Evolutionary conservation across 1,284 basidiomycete genomes (phyloP).

Genomic region (Ganoderma resinaceum): DNA sequence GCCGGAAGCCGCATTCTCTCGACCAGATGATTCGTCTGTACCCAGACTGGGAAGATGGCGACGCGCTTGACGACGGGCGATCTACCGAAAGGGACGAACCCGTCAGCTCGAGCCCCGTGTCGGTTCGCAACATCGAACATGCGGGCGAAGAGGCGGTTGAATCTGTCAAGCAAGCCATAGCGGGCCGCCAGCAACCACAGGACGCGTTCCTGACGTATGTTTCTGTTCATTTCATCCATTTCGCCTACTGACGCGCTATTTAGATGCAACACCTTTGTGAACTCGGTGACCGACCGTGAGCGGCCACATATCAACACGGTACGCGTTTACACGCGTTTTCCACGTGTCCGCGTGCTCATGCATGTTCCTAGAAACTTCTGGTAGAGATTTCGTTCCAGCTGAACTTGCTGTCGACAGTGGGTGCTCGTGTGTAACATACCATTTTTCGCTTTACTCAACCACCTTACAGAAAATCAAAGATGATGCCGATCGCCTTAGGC

Average conservation of each 20-base stretch:
- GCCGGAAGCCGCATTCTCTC: slow-evolving; percentile 32
- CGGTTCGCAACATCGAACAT: slow-evolving; percentile 21
- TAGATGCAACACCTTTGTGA: slow-evolving; percentile 31
- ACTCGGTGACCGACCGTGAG: slow-evolving; percentile 28
- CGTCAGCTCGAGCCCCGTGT: slow-evolving; percentile 20
- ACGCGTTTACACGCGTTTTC: background rate
- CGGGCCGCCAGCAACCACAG: slow-evolving; percentile 16
- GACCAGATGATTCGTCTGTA: slow-evolving; percentile 36
- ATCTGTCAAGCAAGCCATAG: slow-evolving; percentile 21
- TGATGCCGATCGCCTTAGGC: slow-evolving; percentile 10
- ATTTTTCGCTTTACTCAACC: background rate
- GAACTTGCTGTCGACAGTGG: slow-evolving; percentile 22
- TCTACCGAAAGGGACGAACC: background rate
- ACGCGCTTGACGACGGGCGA: background rate
- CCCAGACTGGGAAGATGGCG: slow-evolving; percentile 22
- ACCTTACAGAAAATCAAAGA: slow-evolving; percentile 10
- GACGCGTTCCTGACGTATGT: slow-evolving; percentile 25
- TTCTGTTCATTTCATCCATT: too few relatives aligned
- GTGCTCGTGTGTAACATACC: background rate
- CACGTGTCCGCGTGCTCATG: background rate
- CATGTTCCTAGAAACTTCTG: slow-evolving; percentile 15
- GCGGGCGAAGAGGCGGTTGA: slow-evolving; percentile 21
- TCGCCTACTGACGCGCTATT: background rate
- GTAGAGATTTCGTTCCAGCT: slow-evolving; percentile 26
- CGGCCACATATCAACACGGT: slow-evolving; percentile 25